A percentile compares a stretch with the other conserved stretches of the same genome.
Evolutionary conservation across 139 green algal genomes (phyloP).

Genomic region (Chlamydomonas sp.): DNA sequence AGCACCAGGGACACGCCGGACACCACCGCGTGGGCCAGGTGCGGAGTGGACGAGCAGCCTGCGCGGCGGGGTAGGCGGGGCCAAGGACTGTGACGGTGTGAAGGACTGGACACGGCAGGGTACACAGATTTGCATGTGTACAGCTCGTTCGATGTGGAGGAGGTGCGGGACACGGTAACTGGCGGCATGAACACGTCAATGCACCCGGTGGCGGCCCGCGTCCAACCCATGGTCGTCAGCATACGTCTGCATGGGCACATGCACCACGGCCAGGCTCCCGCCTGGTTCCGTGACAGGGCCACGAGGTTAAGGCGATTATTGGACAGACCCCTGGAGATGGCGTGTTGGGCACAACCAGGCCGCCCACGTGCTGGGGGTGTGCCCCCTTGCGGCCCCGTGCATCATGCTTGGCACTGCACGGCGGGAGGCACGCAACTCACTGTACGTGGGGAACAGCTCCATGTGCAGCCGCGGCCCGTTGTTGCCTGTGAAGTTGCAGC

Average conservation of each 20-base stretch:
- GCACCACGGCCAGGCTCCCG: too few relatives aligned
- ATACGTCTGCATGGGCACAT: too few relatives aligned
- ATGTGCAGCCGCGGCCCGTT: neutral
- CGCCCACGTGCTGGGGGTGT: neutral
- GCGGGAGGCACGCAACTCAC: neutral
- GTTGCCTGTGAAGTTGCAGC: neutral
- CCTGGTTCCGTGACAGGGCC: too few relatives aligned
- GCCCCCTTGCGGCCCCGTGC: neutral
- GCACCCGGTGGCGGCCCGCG: too few relatives aligned
- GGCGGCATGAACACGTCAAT: too few relatives aligned
- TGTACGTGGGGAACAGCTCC: neutral
- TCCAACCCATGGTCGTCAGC: too few relatives aligned
- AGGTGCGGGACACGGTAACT: too few relatives aligned
- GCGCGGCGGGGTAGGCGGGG: neutral
- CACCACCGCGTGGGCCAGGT: constrained; percentile 20
- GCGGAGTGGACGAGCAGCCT: constrained; percentile 11
- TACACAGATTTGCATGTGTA: too few relatives aligned
- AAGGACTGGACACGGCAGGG: neutral
- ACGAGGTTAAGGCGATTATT: too few relatives aligned
- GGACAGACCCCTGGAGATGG: too few relatives aligned
- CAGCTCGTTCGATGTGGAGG: too few relatives aligned
- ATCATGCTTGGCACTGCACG: neutral
- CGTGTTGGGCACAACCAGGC: too few relatives aligned
- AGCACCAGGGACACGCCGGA: neutral
- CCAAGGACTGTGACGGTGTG: neutral